Conservation (phyloP, 2,329 filamentous ascomycete species). For the Pestalotiopsis sp. region DNA sequence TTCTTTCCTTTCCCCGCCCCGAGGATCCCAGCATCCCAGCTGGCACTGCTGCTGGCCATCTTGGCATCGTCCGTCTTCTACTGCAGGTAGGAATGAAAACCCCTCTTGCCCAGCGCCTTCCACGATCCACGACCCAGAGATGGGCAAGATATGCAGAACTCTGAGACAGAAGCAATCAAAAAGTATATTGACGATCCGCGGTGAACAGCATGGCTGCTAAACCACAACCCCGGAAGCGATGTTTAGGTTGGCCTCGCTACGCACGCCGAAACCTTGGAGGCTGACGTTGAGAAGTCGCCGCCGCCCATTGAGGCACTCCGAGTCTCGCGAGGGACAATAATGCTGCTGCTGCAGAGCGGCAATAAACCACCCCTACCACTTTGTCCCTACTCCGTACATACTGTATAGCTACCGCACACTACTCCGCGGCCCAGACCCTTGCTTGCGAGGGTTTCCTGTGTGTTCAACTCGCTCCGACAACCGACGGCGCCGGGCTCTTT, state of each 20-base stretch:
- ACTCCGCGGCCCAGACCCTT: neutral
- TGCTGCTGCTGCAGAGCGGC: neutral
- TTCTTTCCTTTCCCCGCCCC: neutral
- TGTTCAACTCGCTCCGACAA: neutral
- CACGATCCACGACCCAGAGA: neutral
- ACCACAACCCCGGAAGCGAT: neutral
- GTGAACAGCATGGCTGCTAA: conserved; percentile 3
- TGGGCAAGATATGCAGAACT: neutral
- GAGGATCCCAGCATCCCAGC: neutral
- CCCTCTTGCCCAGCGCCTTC: neutral
- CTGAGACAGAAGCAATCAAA: conserved; percentile 8
- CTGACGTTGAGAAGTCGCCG: conserved; percentile 3
- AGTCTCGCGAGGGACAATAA: neutral
- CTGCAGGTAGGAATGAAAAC: neutral
- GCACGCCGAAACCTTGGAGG: neutral
- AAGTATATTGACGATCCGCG: conserved; percentile 9
- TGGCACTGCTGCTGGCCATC: neutral
- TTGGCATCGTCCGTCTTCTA: neutral
- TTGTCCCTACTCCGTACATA: neutral
- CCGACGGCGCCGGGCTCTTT: neutral
- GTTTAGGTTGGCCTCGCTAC: conserved; percentile 7
- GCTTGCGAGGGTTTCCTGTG: neutral
- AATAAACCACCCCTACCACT: neutral
- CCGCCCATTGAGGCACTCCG: neutral
- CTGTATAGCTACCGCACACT: neutral